These are phyloP conservation scores for Moesziomyces sp. DNA, from an alignment of 1,284 basidiomycete genomes.

Conservation along the genomic window DNA sequence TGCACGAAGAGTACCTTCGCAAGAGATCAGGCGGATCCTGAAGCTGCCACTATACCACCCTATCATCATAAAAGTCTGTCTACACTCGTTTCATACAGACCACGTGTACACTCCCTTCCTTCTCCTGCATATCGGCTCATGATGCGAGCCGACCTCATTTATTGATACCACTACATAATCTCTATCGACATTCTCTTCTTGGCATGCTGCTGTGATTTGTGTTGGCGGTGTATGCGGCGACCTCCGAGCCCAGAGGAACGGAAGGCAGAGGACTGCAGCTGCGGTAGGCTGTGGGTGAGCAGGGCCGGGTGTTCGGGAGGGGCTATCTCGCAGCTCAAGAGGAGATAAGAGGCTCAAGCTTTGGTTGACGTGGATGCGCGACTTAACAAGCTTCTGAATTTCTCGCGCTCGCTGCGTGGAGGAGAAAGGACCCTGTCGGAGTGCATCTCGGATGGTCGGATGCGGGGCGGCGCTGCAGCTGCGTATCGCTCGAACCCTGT, in stretches of 20 bases:
- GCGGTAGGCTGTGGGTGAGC: too few species aligned
- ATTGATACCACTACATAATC: constrained; percentile 6
- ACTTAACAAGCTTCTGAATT: not conserved
- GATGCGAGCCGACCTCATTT: constrained; percentile 1
- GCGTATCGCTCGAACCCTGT: not conserved
- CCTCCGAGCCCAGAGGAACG: too few species aligned
- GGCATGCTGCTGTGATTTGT: too few species aligned
- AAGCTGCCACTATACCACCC: not conserved
- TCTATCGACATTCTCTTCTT: not conserved
- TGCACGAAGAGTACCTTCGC: constrained; percentile 35
- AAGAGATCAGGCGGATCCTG: constrained; percentile 11
- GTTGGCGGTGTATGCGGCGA: not conserved
- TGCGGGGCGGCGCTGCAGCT: not conserved
- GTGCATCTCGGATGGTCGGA: constrained; percentile 27
- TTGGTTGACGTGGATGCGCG: too few species aligned
- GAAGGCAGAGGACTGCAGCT: too few species aligned
- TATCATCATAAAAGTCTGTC: too few species aligned
- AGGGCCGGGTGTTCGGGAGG: too few species aligned
- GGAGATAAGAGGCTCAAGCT: too few species aligned
- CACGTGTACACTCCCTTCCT: not conserved
- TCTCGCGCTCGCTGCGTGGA: not conserved
- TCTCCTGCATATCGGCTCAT: not conserved
- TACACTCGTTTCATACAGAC: too few species aligned
- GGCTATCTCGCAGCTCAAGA: too few species aligned
- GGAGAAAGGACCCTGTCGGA: constrained; percentile 7